These are phyloP conservation scores for Fusarium devonianum DNA, from an alignment of 2,329 filamentous ascomycete species.

Conservation along the genomic window DNA sequence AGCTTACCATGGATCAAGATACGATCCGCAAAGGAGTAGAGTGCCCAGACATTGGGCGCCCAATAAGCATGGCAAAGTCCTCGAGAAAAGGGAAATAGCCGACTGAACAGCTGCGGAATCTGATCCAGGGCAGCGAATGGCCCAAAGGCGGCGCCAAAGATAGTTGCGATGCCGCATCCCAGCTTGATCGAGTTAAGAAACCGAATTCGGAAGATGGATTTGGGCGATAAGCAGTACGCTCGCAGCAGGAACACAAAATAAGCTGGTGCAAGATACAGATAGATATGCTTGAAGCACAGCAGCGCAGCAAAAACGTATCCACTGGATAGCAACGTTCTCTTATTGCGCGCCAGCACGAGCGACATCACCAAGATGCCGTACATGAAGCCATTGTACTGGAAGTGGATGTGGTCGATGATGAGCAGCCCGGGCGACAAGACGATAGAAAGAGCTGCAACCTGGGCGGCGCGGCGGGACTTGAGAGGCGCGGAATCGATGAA, in stretches of 20 bases:
- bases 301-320: slow-evolving; percentile 85
- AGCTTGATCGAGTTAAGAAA: slow-evolving; percentile 86
- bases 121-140: slow-evolving; percentile 86
- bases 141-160: slow-evolving; percentile 85
- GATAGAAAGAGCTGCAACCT: slow-evolving; percentile 87
- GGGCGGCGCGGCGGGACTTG: slow-evolving; percentile 74
- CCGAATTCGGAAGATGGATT: slow-evolving; percentile 77
- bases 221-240: slow-evolving; percentile 82
- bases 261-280: slow-evolving; percentile 92
- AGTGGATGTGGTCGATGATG: slow-evolving; percentile 98
- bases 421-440: slow-evolving; percentile 90
- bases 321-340: slow-evolving; percentile 76
- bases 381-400: slow-evolving; percentile 98
- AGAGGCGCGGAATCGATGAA: slow-evolving; percentile 76
- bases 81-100: slow-evolving; percentile 92
- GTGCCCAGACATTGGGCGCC: slow-evolving; percentile 96
- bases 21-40: slow-evolving; percentile 92
- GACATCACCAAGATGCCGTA: slow-evolving; percentile 91
- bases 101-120: slow-evolving; percentile 80
- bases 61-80: slow-evolving; percentile 97
- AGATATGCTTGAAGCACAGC: slow-evolving; percentile 97
- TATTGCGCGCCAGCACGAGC: slow-evolving; percentile 79
- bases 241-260: slow-evolving; percentile 96
- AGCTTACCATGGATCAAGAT: slow-evolving; percentile 78
- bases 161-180: slow-evolving; percentile 71